Evolutionary conservation across 2,329 filamentous ascomycete genomes (phyloP).

Genomic region (Ambrosiella cleistominuta): DNA sequence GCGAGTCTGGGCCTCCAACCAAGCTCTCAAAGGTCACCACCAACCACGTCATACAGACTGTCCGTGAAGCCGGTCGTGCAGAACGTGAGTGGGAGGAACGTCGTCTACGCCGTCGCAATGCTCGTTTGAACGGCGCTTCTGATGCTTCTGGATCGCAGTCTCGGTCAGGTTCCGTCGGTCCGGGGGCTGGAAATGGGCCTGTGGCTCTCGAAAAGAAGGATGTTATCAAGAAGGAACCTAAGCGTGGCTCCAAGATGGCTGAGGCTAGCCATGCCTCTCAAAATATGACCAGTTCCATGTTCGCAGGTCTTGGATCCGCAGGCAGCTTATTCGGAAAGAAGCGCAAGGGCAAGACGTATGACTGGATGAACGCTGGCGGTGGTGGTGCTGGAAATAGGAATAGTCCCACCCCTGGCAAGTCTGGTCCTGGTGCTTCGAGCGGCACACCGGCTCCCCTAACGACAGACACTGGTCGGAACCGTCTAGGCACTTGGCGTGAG

Average conservation of each 20-base stretch:
- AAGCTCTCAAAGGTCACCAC: conserved; percentile 33
- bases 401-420: conserved; percentile 32
- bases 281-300: conserved; percentile 66
- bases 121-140: conserved; percentile 39
- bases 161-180: conserved; percentile 38
- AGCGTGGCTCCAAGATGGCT: conserved; percentile 55
- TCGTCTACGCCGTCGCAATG: conserved; percentile 48
- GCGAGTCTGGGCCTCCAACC: conserved; percentile 20
- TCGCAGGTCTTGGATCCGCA: conserved; percentile 45
- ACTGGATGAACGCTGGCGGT: conserved; percentile 48
- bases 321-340: conserved; percentile 39
- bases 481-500: conserved; percentile 61
- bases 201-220: conserved; percentile 51
- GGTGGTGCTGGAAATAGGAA: conserved; percentile 24
- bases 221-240: conserved; percentile 77
- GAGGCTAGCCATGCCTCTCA: conserved; percentile 69
- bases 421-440: conserved; percentile 17
- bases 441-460: conserved; percentile 27
- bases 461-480: conserved; percentile 36
- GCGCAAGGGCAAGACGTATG: conserved; percentile 49
- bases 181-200: conserved; percentile 39
- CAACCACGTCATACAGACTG: conserved; percentile 29
- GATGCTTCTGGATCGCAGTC: conserved; percentile 31
- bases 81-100: conserved; percentile 60
- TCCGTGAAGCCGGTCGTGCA: conserved; percentile 44